phyloP scores from a whole-genome alignment of 164 flowering plant genomes.

The Magnolia officinalis region DNA sequence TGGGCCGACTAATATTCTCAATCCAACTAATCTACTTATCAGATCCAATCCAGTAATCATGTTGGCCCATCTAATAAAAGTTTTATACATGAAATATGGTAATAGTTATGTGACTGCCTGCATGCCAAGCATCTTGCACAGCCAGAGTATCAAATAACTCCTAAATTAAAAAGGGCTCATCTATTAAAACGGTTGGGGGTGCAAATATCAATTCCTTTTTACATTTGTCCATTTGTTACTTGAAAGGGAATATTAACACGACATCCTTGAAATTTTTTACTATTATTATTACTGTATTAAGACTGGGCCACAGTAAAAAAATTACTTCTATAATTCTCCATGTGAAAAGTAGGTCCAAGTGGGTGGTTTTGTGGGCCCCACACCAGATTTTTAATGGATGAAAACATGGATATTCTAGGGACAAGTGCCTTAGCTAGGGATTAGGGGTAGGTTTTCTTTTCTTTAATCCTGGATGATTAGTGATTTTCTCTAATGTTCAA shows the following conservation, averaged over 20 bases:
- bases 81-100: too few species aligned
- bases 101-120: too few species aligned
- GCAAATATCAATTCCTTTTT: not conserved
- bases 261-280: not conserved
- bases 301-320: not conserved
- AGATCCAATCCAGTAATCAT: too few species aligned
- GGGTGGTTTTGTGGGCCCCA: not conserved
- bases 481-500: not conserved
- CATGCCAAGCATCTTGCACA: too few species aligned
- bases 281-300: not conserved
- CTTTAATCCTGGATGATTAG: not conserved
- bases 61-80: too few species aligned
- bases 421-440: not conserved
- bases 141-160: too few species aligned
- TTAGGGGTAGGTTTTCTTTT: not conserved
- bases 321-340: not conserved
- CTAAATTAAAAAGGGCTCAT: too few species aligned
- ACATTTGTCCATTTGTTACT: not conserved
- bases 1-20: too few species aligned
- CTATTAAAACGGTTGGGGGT: not conserved
- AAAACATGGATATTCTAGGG: not conserved
- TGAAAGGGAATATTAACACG: not conserved
- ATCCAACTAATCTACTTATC: too few species aligned
- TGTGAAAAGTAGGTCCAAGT: not conserved
- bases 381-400: not conserved